phyloP scores from a whole-genome alignment of 768 basidiomycete species.

The Auriscalpium vulgare region DNA sequence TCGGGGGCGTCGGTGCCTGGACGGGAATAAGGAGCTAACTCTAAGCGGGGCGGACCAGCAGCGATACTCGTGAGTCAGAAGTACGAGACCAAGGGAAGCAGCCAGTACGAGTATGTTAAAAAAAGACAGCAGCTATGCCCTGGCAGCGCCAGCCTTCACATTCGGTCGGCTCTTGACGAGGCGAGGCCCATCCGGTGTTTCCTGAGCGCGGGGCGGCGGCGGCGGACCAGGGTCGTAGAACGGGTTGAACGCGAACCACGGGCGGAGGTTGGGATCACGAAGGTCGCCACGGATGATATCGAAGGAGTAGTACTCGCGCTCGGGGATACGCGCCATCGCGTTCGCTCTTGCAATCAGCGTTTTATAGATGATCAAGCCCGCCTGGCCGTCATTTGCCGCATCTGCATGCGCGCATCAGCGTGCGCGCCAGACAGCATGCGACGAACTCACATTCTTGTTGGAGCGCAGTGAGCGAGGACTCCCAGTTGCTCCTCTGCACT shows the following conservation, averaged over 20 bases:
- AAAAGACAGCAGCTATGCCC: no score
- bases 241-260: constrained; percentile 56
- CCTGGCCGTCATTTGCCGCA: constrained; percentile 66
- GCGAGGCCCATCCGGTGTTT: no score
- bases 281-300: constrained; percentile 40
- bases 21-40: no score
- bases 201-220: constrained; percentile 32
- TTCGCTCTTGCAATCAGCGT: constrained; percentile 37
- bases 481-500: constrained; percentile 67
- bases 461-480: constrained; percentile 30
- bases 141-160: no score
- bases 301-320: constrained; percentile 46
- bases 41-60: no score
- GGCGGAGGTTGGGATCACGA: constrained; percentile 25
- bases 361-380: constrained; percentile 47
- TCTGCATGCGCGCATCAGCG: constrained; percentile 32
- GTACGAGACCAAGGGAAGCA: no score
- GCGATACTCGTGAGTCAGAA: no score
- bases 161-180: no score
- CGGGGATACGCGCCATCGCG: constrained; percentile 27
- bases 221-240: constrained; percentile 66
- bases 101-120: no score
- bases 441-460: constrained; percentile 57
- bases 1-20: no score
- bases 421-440: background rate